Conservation (phyloP, 257 asterid species). For the Solanum neorickii region DNA sequence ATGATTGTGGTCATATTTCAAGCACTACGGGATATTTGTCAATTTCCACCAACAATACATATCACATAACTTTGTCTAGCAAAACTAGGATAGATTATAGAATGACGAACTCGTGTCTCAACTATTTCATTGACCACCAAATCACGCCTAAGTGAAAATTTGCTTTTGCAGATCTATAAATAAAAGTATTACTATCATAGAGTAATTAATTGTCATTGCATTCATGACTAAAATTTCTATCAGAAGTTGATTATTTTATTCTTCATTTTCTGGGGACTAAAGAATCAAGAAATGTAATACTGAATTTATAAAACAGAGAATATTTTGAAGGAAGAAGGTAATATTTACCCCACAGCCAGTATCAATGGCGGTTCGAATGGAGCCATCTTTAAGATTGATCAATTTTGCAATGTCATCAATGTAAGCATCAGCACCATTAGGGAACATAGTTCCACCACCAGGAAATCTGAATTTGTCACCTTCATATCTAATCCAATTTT, state of each 20-base stretch:
- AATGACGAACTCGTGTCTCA: neutral
- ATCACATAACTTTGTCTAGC: no score
- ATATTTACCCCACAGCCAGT: constrained; percentile 19
- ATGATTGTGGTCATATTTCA: neutral
- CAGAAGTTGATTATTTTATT: neutral
- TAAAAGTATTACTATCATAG: neutral
- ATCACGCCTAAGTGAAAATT: neutral
- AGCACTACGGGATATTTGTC: neutral
- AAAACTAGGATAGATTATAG: no score
- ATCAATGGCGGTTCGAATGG: constrained; percentile 18
- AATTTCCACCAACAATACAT: neutral
- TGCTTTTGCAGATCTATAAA: neutral
- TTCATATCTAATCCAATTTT: constrained; percentile 13
- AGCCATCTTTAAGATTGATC: constrained; percentile 11
- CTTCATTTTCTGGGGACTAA: neutral
- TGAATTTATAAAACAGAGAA: neutral
- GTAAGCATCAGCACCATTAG: constrained; percentile 15
- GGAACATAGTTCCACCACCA: constrained; percentile 23
- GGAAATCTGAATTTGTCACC: constrained; percentile 17
- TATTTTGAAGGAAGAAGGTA: neutral
- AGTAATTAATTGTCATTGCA: neutral
- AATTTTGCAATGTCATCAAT: constrained; percentile 11
- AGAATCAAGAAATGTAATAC: neutral
- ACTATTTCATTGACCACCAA: neutral
- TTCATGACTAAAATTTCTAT: neutral